Evolutionary conservation across 495 filamentous ascomycete genomes (phyloP), one percentile per base, ranked within the genome.

Genomic region (Neohortaea acidophila): DNA sequence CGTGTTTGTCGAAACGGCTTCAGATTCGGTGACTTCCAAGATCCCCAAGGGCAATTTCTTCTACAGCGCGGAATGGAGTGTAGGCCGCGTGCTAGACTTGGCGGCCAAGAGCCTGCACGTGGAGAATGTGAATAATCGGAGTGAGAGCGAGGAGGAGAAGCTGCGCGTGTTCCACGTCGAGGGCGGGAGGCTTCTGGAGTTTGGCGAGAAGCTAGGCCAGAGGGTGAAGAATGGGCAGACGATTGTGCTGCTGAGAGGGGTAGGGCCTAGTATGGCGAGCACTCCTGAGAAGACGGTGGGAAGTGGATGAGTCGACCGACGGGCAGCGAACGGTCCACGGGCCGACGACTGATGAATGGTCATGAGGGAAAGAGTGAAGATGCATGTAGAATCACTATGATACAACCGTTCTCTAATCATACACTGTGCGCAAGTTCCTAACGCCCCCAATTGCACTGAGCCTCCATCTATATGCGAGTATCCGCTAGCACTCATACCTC

Each of bases 81-180:
- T 94, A 8, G 89, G 89, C 0, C 59, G 83, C 39, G 69, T 96
- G 41, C 62, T 97, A 39, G 89, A 97, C 55, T 77, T 81, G 23
- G 91, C 83, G 32, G 87, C 91, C 72, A 67, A 20, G 68, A 78
- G 12, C 84, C 92, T 62, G 75, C 79, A 58, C 67, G 64, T 45
- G 54, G 35, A 31, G 14, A 48, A 48, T 53, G 50, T 15, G 57
- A 63, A 51, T 52, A 54, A 47, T 54, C 51, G 24, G 35, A 23
- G 41, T 35, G 38, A 53, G 32, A 42, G 52, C 21, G 55, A 56
- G 44, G 56, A 61, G 31, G 77, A 81, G 21, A 72, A 73, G 52
- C 51, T 97, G 45, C 57, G 87, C 25, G 71, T 97, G 1, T 97
- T 89, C 41, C 87, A 96, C 58, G 80, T 94, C 0, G 89, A 96